Base-by-base conservation (phyloP, 2,329 filamentous ascomycete genomes). In the Nigrospora oryzae region DNA sequence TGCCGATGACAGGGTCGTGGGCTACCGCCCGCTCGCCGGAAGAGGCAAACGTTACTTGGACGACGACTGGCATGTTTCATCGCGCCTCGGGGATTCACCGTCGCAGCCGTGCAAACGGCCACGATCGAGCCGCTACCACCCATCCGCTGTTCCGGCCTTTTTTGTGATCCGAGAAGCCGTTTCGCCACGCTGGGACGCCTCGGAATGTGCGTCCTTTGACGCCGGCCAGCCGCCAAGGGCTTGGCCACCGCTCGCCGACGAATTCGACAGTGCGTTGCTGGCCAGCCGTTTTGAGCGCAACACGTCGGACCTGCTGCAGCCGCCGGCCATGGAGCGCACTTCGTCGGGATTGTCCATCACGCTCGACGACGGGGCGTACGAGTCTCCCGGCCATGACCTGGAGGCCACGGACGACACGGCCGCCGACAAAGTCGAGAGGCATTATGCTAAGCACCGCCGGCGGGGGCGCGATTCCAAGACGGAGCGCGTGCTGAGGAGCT, bases 401-500 rank as follows among this genome's bases (percentile, higher is more conserved):
- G 58, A 61, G 19, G 59, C 71, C 13, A 52, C 70, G 14, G 64
- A 66, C 39, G 76, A 80, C 51, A 60, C 66, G 17, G 76, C 76
- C 2, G 73, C 74, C 3, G 60, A 61, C 40, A 56, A 69, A n/a
- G 76, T 79, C 11, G 64, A 66, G 38, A 60, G 64, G 16, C 70
- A 78, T 48, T 62, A 79, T 40, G 60, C 64, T 35, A 63, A 57
- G 44, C 67, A 68, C 49, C 65, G 65, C 15, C 68, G 71, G 17
- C 66, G 70, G 38, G 64, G 62, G 45, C 65, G 67, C 12, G 64
- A 75, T 49, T 75, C 75, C 19, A 72, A 72, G 42, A 72, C 77
- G 45, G 74, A 74, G 49, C 71, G 77, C 35, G 80, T 81, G 45
- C 64, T 83, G 16, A 71, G 72, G 47, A 71, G 71, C 23, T 69